Base-by-base conservation (phyloP, 1,284 basidiomycete species). In the Tetrapyrgos nigripes region DNA sequence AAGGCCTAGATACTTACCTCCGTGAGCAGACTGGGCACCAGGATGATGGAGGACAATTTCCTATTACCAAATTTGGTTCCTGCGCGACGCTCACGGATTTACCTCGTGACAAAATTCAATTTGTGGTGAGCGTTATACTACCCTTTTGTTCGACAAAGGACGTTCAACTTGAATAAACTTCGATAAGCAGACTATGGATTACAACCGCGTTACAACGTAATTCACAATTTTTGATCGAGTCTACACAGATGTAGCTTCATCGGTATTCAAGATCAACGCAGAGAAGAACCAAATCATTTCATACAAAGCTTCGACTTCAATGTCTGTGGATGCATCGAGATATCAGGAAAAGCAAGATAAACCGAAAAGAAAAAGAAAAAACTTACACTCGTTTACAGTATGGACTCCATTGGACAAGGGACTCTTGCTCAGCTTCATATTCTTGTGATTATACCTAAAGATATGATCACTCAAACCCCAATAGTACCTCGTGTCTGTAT, bases 401-500 rank as follows among this genome's bases (percentile, higher is more conserved):
- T 87, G 86, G 27, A 82, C 75, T 4, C 76, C 79, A 49, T 71
- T 73, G 37, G 71, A 63, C 50, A 71, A 69, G 50, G 57, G 61
- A 19, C 65, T 69, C 14, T 57, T 65, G 24, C 64, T 57, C 45
- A 68, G 70, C 10, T 66, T 70, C 6, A 68, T 64, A 62, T 63
- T 63, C 17, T 58, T 49, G 54, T 82, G 80, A 59, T 73, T 75
- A 66, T 82, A 83, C 21, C 80, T 78, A 70, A 80, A 76, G 62
- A 82, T 82, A 59, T 81, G 75, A n/a, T 63, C 61, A 3, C 78
- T 77, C 37, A 82, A 67, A 21, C 70, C n/a, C 80, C 80, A 82
- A 60, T 82, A 82, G 58, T 74, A 76, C 26, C 73, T 68, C 23
- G 80, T 82, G 61, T 82, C 80, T 77, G 65, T 47, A 27, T 58